phyloP scores from a whole-genome alignment of 2,329 filamentous ascomycete species.

The Furcasterigmium sp. region DNA sequence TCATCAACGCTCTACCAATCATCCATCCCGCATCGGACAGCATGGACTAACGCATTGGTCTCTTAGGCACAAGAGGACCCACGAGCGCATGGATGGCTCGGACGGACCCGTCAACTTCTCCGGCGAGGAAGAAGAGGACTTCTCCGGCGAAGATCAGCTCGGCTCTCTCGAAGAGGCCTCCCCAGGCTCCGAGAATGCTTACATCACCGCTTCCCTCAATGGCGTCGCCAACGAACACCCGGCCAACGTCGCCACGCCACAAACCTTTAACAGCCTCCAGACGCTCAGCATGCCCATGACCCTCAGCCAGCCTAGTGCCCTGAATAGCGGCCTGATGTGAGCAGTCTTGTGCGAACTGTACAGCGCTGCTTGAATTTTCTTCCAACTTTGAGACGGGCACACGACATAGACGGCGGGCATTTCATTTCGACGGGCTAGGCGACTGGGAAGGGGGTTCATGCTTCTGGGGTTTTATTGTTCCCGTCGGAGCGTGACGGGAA shows the following conservation, averaged over 20 bases:
- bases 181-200: slow-evolving; percentile 64
- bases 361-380: no score
- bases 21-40: slow-evolving; percentile 4
- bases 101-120: slow-evolving; percentile 58
- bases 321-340: slow-evolving; percentile 41
- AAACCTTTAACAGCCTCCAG: slow-evolving; percentile 52
- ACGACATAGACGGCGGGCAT: neutral
- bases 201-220: slow-evolving; percentile 48
- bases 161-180: slow-evolving; percentile 76
- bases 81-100: slow-evolving; percentile 58
- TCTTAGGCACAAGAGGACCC: slow-evolving; percentile 78
- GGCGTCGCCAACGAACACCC: slow-evolving; percentile 26
- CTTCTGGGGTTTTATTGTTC: neutral
- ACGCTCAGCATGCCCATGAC: slow-evolving; percentile 61
- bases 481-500: neutral
- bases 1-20: slow-evolving; percentile 8
- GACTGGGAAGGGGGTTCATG: neutral
- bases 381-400: neutral
- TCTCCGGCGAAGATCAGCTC: slow-evolving; percentile 76
- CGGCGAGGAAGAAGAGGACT: slow-evolving; percentile 83
- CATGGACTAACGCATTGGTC: slow-evolving; percentile 29
- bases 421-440: neutral
- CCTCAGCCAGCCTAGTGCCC: slow-evolving; percentile 46
- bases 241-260: slow-evolving; percentile 14
- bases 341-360: neutral